Conservation (phyloP, 2,329 filamentous ascomycete species). For the Sporothrix inflata region DNA sequence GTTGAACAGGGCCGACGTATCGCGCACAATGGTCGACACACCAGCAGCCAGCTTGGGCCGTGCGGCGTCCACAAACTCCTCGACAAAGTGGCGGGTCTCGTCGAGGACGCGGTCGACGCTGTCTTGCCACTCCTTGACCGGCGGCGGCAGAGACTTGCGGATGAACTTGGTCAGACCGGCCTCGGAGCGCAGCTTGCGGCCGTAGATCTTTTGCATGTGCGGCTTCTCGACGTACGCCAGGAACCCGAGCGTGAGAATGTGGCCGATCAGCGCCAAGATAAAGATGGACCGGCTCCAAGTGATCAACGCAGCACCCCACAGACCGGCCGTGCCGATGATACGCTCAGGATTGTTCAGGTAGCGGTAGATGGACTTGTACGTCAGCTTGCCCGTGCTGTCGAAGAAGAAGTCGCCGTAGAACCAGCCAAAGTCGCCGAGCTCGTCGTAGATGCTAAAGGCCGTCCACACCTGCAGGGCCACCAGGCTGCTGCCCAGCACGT, state of each 20-base stretch:
- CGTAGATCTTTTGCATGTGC: slow-evolving; percentile 98
- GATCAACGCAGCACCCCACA: slow-evolving; percentile 93
- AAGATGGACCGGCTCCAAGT: slow-evolving; percentile 88
- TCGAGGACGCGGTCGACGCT: slow-evolving; percentile 86
- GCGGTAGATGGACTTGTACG: slow-evolving; percentile 95
- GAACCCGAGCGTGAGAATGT: slow-evolving; percentile 82
- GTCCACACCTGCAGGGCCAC: slow-evolving; percentile 92
- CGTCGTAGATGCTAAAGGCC: slow-evolving; percentile 89
- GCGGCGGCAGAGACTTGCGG: slow-evolving; percentile 80
- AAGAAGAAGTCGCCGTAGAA: slow-evolving; percentile 99
- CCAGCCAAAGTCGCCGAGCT: slow-evolving; percentile 96
- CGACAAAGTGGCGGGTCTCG: slow-evolving; percentile 84
- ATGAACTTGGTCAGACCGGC: slow-evolving; percentile 92
- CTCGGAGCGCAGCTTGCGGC: slow-evolving; percentile 77
- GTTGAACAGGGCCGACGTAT: slow-evolving; percentile 86
- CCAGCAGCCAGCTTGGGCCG: slow-evolving; percentile 84
- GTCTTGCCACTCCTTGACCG: slow-evolving; percentile 80
- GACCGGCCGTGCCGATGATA: slow-evolving; percentile 87
- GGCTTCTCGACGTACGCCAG: slow-evolving; percentile 93
- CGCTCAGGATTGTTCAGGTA: slow-evolving; percentile 98
- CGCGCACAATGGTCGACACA: slow-evolving; percentile 83
- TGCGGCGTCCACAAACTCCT: slow-evolving; percentile 85
- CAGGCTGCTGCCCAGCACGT: slow-evolving; percentile 79
- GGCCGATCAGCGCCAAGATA: slow-evolving; percentile 80
- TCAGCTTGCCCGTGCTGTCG: slow-evolving; percentile 83